Evolutionary conservation across 805 yeast genomes (phyloP).

Genomic region (Wickerhamiella azymoides): DNA sequence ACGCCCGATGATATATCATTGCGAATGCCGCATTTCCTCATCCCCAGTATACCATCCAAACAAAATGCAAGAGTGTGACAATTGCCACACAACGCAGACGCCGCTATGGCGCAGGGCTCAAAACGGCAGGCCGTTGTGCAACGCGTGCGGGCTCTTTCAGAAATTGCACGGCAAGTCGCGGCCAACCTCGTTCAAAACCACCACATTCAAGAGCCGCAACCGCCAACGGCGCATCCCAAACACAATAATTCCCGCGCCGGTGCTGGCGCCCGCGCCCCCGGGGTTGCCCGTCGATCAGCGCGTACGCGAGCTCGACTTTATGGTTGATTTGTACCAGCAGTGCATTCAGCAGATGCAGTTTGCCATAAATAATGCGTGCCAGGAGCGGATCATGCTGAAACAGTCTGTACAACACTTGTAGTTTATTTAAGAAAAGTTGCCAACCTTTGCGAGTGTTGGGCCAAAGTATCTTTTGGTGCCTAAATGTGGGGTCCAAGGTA

Average conservation of each 20-base stretch:
- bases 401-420: background rate
- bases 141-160: slow-evolving; percentile 88
- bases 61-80: slow-evolving; percentile 45
- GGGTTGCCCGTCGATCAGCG: background rate
- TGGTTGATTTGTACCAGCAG: slow-evolving; percentile 2
- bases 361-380: background rate
- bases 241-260: background rate
- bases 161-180: slow-evolving; percentile 92
- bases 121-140: slow-evolving; percentile 83
- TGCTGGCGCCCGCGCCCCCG: background rate
- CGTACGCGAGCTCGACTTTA: slow-evolving; percentile 5
- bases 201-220: slow-evolving; percentile 84
- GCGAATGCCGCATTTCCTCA: too few species aligned
- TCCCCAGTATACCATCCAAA: too few species aligned
- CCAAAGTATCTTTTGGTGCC: too few species aligned
- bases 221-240: slow-evolving; percentile 26
- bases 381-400: background rate
- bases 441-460: too few species aligned
- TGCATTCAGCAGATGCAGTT: slow-evolving; percentile 1
- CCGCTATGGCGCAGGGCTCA: slow-evolving; percentile 93
- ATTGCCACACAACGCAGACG: slow-evolving; percentile 83
- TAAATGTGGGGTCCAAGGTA: too few species aligned
- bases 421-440: too few species aligned
- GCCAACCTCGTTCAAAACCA: slow-evolving; percentile 81
- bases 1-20: background rate